Base-by-base conservation (phyloP, 1,139 yeast species). In the Candida gigantensis region DNA sequence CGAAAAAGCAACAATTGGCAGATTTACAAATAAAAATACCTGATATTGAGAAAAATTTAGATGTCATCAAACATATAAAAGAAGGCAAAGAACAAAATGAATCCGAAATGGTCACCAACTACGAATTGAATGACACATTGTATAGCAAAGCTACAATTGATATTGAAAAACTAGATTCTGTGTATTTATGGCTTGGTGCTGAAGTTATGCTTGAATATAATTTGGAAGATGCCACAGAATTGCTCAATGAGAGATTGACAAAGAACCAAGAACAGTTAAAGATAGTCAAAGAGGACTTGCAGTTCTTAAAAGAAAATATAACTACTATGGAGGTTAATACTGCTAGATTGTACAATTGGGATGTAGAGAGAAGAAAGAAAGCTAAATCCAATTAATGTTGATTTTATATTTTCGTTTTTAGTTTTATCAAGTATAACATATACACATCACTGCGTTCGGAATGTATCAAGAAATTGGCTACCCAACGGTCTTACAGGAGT, bases 311-410 rank as follows among this genome's bases (percentile, higher is more conserved):
- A 52, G 95, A 90, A 49, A 89, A 90, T 54, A 90, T 92, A 47
- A 92, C 99, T 15, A 90, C 97, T 3, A 87, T 92, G 92, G 97
- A 92, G 60, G 99, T 92, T 36, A 92, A 92, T 55, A 88, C 96
- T 12, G 97, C 98, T 2, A 75, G 98, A 48, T 79, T 89, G 39
- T 90, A 90, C 58, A 92, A 92, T 57, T 90, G 96, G 96, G 96
- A 89, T 56, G 96, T 92, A 7, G 92, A 86, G 53, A 75, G 88
- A 64, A 78, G 96, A 55, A 79, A 76, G 52, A 70, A 66, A 43
- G 40, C 58, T 34, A 68, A 70, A 44, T 29, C 20, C 13, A 26
- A 24, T 13, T 19, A 20, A n/a, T 9, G 8, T 20, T 9, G 23
- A 20, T 20, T 9, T 9, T 9, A 9, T 9, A 20, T 20, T 14